phyloP scores from a whole-genome alignment of 1,139 yeast genomes.

The Yarrowia galli region DNA sequence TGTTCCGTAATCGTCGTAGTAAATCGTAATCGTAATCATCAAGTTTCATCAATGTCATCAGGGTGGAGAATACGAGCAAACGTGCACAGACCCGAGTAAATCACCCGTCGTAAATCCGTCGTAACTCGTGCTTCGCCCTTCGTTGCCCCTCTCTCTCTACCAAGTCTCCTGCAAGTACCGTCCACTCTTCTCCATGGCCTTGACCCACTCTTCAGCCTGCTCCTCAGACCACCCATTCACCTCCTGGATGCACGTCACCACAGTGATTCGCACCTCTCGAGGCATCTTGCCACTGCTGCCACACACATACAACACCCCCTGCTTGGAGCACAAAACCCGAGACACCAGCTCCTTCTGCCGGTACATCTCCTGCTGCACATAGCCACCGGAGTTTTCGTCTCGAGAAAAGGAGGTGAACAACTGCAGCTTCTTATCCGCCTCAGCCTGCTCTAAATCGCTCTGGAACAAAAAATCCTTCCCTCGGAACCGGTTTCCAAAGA shows the following conservation, averaged over 20 bases:
- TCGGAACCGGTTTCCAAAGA: conserved; percentile 77
- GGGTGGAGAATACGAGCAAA: too few relatives aligned
- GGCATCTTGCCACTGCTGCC: conserved; percentile 98
- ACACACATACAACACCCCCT: conserved; percentile 76
- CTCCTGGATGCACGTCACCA: conserved; percentile 65
- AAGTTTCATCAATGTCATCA: not conserved
- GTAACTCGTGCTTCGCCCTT: too few relatives aligned
- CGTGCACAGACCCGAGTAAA: too few relatives aligned
- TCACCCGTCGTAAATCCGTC: too few relatives aligned
- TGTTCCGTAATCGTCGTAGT: too few relatives aligned
- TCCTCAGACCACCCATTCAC: conserved; percentile 53
- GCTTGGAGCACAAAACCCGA: conserved; percentile 60
- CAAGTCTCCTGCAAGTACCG: conserved; percentile 92
- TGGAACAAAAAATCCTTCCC: conserved; percentile 74
- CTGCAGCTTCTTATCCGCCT: conserved; percentile 49
- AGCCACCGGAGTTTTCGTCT: conserved; percentile 54
- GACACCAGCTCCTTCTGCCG: conserved; percentile 58
- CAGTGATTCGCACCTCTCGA: conserved; percentile 78
- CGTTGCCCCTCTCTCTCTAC: conserved; percentile 52
- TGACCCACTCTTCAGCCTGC: conserved; percentile 60
- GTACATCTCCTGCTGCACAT: conserved; percentile 78
- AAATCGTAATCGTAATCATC: too few relatives aligned
- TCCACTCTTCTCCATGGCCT: conserved; percentile 67
- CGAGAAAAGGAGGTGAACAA: conserved; percentile 66
- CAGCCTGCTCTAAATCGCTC: not conserved